Conservation (phyloP, 495 filamentous ascomycete species). For the Hypoxylon perforatum region DNA sequence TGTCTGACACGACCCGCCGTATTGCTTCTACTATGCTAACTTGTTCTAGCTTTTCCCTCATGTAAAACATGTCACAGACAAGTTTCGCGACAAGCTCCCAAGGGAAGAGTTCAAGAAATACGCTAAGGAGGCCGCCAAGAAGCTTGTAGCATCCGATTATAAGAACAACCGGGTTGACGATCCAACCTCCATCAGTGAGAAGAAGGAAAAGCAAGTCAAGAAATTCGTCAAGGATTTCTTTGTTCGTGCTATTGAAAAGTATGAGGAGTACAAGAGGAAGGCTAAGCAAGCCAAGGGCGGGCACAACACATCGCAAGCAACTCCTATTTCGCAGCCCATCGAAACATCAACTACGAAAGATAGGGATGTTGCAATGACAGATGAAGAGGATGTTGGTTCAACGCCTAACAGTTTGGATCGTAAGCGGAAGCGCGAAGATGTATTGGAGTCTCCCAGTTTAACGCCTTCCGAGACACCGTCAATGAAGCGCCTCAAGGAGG, state of each 20-base stretch:
- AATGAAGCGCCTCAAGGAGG: conserved; percentile 62
- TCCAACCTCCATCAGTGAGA: conserved; percentile 80
- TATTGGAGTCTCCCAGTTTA: conserved; percentile 44
- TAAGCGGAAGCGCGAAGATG: conserved; percentile 71
- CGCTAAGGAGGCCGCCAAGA: conserved; percentile 87
- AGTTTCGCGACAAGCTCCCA: conserved; percentile 84
- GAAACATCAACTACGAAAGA: conserved; percentile 44
- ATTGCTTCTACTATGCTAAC: conserved; percentile 35
- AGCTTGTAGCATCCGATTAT: conserved; percentile 88
- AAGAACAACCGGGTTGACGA: conserved; percentile 86
- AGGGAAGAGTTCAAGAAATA: conserved; percentile 89
- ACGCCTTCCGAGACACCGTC: conserved; percentile 59
- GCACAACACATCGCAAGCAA: conserved; percentile 32
- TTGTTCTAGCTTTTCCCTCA: conserved; percentile 75
- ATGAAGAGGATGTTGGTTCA: conserved; percentile 61
- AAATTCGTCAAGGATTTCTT: conserved; percentile 84
- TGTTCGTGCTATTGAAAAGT: conserved; percentile 83
- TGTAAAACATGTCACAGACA: conserved; percentile 85
- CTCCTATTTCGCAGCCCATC: conserved; percentile 40
- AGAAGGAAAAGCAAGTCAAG: conserved; percentile 83
- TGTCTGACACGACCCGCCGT: conserved; percentile 41
- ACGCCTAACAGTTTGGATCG: conserved; percentile 54
- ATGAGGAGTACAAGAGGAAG: conserved; percentile 71
- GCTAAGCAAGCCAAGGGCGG: conserved; percentile 55
- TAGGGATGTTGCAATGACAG: conserved; percentile 65